phyloP scores from a whole-genome alignment of 2,329 filamentous ascomycete genomes.

The Neofusicoccum ribis region DNA sequence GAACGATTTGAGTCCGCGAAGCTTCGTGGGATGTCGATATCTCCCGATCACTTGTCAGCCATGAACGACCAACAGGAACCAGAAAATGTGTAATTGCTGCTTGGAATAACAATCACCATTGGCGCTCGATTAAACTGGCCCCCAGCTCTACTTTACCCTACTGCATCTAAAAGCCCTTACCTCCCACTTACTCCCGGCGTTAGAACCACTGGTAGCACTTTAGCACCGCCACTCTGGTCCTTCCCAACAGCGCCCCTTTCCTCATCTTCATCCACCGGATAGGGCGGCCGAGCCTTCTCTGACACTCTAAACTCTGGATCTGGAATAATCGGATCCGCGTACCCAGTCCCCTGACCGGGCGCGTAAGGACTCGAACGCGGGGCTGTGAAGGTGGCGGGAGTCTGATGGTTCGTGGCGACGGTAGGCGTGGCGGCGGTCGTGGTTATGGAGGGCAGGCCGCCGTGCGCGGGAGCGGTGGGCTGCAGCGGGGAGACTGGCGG shows the following conservation, averaged over 20 bases:
- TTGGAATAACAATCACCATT: no score
- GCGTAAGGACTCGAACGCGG: neutral
- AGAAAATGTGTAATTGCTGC: no score
- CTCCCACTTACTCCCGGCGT: neutral
- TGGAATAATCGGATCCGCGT: constrained; percentile 5
- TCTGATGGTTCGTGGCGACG: neutral
- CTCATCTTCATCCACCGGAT: constrained; percentile 5
- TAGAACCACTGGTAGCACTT: neutral
- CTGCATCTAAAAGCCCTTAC: no score
- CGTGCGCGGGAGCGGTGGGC: neutral
- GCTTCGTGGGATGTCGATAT: no score
- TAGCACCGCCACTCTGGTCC: neutral
- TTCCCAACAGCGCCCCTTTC: neutral
- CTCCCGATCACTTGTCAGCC: no score
- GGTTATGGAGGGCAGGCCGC: neutral
- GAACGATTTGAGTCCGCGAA: no score
- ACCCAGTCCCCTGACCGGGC: neutral
- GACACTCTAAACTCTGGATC: neutral
- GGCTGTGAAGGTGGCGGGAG: neutral
- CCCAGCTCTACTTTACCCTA: no score
- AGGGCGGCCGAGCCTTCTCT: neutral
- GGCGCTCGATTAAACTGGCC: no score
- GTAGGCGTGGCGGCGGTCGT: neutral
- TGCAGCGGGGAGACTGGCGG: neutral
- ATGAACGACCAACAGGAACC: no score